phyloP scores from a whole-genome alignment of 441 rosid species.

The Erodium chrysanthum region DNA sequence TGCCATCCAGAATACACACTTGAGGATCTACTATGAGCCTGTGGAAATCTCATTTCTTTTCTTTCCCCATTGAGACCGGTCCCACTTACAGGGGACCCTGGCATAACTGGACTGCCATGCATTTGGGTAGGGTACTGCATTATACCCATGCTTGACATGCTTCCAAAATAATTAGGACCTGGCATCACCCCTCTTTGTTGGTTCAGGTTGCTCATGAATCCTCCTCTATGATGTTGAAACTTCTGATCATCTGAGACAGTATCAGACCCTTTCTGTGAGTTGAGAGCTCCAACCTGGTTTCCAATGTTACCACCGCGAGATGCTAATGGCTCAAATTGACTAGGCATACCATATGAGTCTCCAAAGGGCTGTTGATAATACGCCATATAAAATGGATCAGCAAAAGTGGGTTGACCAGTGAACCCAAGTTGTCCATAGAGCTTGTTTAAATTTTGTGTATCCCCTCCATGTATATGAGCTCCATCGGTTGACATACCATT shows the following conservation, averaged over 20 bases:
- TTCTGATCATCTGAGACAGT: slow-evolving; percentile 29
- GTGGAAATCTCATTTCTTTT: slow-evolving; percentile 27
- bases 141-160: slow-evolving; percentile 39
- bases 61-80: slow-evolving; percentile 22
- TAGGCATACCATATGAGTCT: slow-evolving; percentile 26
- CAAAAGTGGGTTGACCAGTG: slow-evolving; percentile 35
- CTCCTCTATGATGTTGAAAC: slow-evolving; percentile 27
- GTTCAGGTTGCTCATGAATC: slow-evolving; percentile 24
- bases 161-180: slow-evolving; percentile 29
- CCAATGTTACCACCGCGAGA: slow-evolving; percentile 27
- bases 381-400: slow-evolving; percentile 40
- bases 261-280: slow-evolving; percentile 29
- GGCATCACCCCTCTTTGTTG: slow-evolving; percentile 27
- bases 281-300: slow-evolving; percentile 27
- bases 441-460: slow-evolving; percentile 37
- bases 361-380: slow-evolving; percentile 43
- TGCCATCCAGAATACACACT: slow-evolving; percentile 42
- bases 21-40: slow-evolving; percentile 26
- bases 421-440: slow-evolving; percentile 37
- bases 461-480: slow-evolving; percentile 30
- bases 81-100: slow-evolving; percentile 34
- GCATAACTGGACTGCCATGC: slow-evolving; percentile 31
- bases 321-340: slow-evolving; percentile 30
- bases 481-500: slow-evolving; percentile 38
- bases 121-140: slow-evolving; percentile 40